Conservation (phyloP, 164 flowering plant species). For the Chimonanthus salicifolius region DNA sequence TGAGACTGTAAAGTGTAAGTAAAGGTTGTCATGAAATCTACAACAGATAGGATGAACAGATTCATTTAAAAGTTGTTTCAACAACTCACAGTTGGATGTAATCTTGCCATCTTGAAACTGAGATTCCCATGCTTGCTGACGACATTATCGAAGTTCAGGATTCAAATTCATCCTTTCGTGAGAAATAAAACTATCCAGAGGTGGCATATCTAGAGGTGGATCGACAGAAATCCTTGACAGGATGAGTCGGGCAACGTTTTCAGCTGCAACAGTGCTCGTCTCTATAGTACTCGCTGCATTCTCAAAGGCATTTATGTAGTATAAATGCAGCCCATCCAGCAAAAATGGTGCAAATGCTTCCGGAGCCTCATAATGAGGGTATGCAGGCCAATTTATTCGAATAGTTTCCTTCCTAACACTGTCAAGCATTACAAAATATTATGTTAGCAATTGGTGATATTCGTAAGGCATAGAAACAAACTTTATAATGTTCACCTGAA, state of each 20-base stretch:
- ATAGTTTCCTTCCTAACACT: constrained; percentile 63
- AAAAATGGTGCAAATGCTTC: constrained; percentile 81
- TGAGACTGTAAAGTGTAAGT: neutral
- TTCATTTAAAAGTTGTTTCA: neutral
- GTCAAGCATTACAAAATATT: constrained; percentile 12
- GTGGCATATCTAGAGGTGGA: constrained; percentile 10
- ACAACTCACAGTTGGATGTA: neutral
- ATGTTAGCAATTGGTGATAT: neutral
- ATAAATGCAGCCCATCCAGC: constrained; percentile 71
- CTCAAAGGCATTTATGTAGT: constrained; percentile 91
- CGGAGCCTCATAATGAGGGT: constrained; percentile 79
- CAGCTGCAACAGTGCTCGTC: constrained; percentile 89
- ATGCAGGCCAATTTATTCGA: constrained; percentile 84
- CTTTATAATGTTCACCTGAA: constrained; percentile 55
- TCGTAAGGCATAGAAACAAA: neutral
- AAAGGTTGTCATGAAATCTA: no score
- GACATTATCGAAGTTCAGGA: constrained; percentile 37
- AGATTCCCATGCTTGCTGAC: neutral
- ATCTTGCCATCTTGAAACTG: neutral
- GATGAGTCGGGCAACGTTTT: constrained; percentile 87
- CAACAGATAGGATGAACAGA: neutral
- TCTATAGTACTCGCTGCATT: constrained; percentile 97
- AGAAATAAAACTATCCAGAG: constrained; percentile 20
- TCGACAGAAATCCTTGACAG: constrained; percentile 52
- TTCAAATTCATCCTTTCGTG: constrained; percentile 20